Conservation (phyloP, 768 basidiomycete genomes). For the Lactarius tabidus region DNA sequence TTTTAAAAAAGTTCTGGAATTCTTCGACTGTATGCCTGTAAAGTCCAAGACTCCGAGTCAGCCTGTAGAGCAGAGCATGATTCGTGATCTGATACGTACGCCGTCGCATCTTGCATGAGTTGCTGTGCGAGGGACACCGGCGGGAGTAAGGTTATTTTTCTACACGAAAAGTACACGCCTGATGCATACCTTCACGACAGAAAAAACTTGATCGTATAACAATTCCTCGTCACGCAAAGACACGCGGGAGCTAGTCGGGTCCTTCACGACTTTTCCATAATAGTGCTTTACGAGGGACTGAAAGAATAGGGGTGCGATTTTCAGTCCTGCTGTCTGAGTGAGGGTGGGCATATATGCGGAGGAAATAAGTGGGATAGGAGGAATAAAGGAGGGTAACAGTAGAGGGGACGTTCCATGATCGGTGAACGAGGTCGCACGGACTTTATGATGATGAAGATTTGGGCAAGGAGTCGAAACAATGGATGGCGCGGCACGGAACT, state of each 20-base stretch:
- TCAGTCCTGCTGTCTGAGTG: constrained; percentile 55
- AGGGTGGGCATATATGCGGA: constrained; percentile 35
- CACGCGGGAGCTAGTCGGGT: neutral
- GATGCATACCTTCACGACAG: constrained; percentile 58
- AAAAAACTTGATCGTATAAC: constrained; percentile 75
- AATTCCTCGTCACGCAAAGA: constrained; percentile 63
- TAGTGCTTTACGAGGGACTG: constrained; percentile 82
- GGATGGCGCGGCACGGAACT: neutral
- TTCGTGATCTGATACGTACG: constrained; percentile 41
- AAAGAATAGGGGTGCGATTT: constrained; percentile 62
- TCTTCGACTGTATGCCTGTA: constrained; percentile 79
- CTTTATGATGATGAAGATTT: neutral
- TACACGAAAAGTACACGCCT: no score
- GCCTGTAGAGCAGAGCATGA: neutral
- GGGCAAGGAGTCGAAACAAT: neutral
- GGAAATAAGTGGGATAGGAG: neutral
- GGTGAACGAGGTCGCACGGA: neutral
- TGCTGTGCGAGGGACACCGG: constrained; percentile 36
- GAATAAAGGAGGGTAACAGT: neutral
- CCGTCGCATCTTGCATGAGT: constrained; percentile 67
- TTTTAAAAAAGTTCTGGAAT: constrained; percentile 74
- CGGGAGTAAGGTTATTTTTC: no score
- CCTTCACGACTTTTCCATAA: constrained; percentile 49
- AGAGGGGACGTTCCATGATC: neutral
- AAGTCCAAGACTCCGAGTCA: neutral